Conservation (phyloP, 2,329 filamentous ascomycete genomes). For the Hymenoscyphus fructigenus region DNA sequence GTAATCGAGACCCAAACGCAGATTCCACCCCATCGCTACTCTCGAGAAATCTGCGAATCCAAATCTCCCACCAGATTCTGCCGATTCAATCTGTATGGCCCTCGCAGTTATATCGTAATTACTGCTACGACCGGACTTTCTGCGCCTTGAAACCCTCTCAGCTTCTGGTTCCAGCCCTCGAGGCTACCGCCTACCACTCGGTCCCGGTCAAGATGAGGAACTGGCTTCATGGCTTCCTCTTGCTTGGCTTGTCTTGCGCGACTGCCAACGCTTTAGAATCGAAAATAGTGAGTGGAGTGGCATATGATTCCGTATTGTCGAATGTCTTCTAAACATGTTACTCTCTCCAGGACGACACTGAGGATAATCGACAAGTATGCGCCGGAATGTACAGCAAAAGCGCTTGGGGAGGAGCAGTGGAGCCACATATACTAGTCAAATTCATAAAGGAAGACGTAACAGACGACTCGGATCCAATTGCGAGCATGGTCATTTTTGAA, state of each 20-base stretch:
- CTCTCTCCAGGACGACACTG: constrained; percentile 65
- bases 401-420: constrained; percentile 82
- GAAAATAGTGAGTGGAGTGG: constrained; percentile 47
- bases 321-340: constrained; percentile 19
- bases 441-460: constrained; percentile 63
- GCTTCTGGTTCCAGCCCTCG: constrained; percentile 16
- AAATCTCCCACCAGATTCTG: background rate
- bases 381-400: constrained; percentile 88
- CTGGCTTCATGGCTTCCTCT: constrained; percentile 49
- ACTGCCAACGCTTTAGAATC: constrained; percentile 58
- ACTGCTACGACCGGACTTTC: constrained; percentile 4
- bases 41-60: background rate
- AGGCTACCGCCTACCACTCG: constrained; percentile 26
- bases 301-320: background rate
- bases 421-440: constrained; percentile 86
- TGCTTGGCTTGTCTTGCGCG: constrained; percentile 55
- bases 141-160: background rate
- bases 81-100: background rate
- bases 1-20: background rate
- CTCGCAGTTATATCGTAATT: background rate
- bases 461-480: constrained; percentile 67
- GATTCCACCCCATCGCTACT: background rate
- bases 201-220: constrained; percentile 50
- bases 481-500: constrained; percentile 89
- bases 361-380: constrained; percentile 79